phyloP scores from a whole-genome alignment of 352 stramenopile genomes.

The Chrysophaeum taylorii region DNA sequence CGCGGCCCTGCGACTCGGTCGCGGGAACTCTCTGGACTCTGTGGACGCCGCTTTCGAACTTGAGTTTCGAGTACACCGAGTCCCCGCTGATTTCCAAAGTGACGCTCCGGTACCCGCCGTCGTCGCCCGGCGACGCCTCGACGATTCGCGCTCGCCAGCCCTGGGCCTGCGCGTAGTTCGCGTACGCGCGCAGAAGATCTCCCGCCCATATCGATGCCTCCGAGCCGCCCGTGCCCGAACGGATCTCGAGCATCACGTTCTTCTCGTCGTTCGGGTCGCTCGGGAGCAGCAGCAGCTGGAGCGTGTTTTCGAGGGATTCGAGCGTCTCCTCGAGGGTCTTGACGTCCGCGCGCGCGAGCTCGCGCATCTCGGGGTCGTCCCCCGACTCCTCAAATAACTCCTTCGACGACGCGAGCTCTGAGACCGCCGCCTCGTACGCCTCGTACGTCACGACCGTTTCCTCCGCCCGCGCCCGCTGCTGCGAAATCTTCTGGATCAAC shows the following conservation, averaged over 20 bases:
- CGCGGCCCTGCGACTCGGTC: slow-evolving; percentile 72
- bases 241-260: slow-evolving; percentile 93
- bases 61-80: slow-evolving; percentile 88
- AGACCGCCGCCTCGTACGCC: slow-evolving; percentile 36
- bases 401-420: slow-evolving; percentile 44
- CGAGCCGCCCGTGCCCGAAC: slow-evolving; percentile 80
- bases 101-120: slow-evolving; percentile 59
- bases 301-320: slow-evolving; percentile 45
- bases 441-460: slow-evolving; percentile 46
- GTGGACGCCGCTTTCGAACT: slow-evolving; percentile 95
- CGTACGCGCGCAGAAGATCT: slow-evolving; percentile 81
- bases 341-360: slow-evolving; percentile 74
- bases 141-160: slow-evolving; percentile 46
- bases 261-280: slow-evolving; percentile 81
- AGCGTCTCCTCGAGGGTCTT: slow-evolving; percentile 67
- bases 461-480: slow-evolving; percentile 41
- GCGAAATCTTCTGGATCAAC: slow-evolving; percentile 48
- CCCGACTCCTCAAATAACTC: slow-evolving; percentile 54
- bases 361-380: slow-evolving; percentile 65
- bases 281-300: slow-evolving; percentile 47
- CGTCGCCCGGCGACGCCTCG: slow-evolving; percentile 50
- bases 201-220: slow-evolving; percentile 90
- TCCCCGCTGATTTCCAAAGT: slow-evolving; percentile 54
- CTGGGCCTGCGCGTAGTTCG: slow-evolving; percentile 60
- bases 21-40: slow-evolving; percentile 90